Percentiles rank a stretch among this genome's conserved stretches.
These are phyloP conservation scores for Mycena chlorophos DNA, from an alignment of 768 basidiomycete species.

Conservation along the genomic window DNA sequence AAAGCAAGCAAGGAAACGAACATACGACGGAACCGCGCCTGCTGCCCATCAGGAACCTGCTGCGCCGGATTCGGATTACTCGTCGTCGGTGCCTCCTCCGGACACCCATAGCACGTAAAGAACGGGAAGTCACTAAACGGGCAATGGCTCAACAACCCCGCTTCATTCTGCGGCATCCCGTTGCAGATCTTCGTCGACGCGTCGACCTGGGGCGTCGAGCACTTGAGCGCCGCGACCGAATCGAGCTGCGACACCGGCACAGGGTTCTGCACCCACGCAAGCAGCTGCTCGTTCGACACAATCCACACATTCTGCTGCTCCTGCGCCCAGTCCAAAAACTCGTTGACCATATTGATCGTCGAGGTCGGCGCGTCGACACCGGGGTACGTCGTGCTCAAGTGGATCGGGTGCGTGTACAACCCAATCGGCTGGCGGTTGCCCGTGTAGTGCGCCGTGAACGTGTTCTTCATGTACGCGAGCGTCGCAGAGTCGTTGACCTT, in stretches of 20 bases:
- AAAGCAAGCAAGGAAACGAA: constrained; percentile 8
- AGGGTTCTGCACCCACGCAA: constrained; percentile 74
- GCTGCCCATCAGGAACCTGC: constrained; percentile 43
- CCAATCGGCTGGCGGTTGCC: constrained; percentile 78
- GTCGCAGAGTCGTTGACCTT: constrained; percentile 61
- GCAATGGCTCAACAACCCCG: constrained; percentile 60
- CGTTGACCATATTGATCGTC: constrained; percentile 74
- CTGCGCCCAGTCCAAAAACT: constrained; percentile 83
- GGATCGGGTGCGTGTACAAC: constrained; percentile 80
- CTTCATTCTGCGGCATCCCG: constrained; percentile 69
- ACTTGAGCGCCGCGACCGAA: constrained; percentile 55
- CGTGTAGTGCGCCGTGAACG: constrained; percentile 74
- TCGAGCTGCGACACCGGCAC: constrained; percentile 61
- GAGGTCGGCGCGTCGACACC: constrained; percentile 51
- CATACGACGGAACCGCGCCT: constrained; percentile 57
- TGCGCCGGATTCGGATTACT: constrained; percentile 69
- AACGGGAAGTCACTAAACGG: constrained; percentile 76
- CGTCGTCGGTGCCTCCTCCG: constrained; percentile 50
- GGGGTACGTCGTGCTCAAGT: constrained; percentile 57
- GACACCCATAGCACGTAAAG: constrained; percentile 81
- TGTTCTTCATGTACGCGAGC: constrained; percentile 68
- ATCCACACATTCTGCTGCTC: constrained; percentile 73
- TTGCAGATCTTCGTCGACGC: constrained; percentile 64
- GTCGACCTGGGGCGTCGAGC: constrained; percentile 62
- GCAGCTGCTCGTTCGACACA: constrained; percentile 67